phyloP scores from a whole-genome alignment of 2,329 filamentous ascomycete species.

The Sclerotinia minor region DNA sequence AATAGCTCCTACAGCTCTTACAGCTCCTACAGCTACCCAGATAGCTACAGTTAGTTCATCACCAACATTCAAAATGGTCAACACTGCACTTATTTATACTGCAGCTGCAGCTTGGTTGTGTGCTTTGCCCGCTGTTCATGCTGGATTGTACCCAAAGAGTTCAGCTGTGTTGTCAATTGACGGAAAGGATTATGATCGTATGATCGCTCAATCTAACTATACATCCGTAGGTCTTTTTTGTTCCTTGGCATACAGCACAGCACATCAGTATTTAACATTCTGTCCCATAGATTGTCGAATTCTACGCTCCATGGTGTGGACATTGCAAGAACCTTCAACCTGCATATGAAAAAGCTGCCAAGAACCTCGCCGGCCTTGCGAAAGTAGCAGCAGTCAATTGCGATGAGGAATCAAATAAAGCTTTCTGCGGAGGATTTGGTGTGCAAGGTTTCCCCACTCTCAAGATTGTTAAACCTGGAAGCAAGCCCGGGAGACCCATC shows the following conservation, averaged over 20 bases:
- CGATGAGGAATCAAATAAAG: slow-evolving; percentile 90
- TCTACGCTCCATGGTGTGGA: slow-evolving; percentile 97
- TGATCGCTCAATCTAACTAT: slow-evolving; percentile 87
- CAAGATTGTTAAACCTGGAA: slow-evolving; percentile 85
- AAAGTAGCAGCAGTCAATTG: slow-evolving; percentile 95
- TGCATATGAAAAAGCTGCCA: slow-evolving; percentile 90
- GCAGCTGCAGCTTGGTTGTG: slow-evolving; percentile 62
- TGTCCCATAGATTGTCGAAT: slow-evolving; percentile 63
- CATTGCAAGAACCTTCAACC: slow-evolving; percentile 96
- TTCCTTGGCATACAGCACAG: slow-evolving; percentile 23
- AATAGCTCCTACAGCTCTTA: slow-evolving; percentile 14
- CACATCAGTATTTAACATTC: slow-evolving; percentile 17
- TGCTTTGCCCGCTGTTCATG: slow-evolving; percentile 59
- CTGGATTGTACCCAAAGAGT: slow-evolving; percentile 79
- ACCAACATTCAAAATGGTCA: slow-evolving; percentile 50
- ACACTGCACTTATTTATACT: slow-evolving; percentile 53
- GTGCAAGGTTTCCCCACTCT: slow-evolving; percentile 93
- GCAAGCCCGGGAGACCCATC: slow-evolving; percentile 74
- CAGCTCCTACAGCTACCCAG: no score
- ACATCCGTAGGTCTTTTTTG: slow-evolving; percentile 68
- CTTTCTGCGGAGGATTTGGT: slow-evolving; percentile 79
- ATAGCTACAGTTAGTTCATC: background rate
- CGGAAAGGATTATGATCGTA: slow-evolving; percentile 72
- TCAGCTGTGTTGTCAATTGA: slow-evolving; percentile 85
- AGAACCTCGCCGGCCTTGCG: slow-evolving; percentile 83